Conservation (phyloP, 257 asterid species). For the Solanum pennellii region DNA sequence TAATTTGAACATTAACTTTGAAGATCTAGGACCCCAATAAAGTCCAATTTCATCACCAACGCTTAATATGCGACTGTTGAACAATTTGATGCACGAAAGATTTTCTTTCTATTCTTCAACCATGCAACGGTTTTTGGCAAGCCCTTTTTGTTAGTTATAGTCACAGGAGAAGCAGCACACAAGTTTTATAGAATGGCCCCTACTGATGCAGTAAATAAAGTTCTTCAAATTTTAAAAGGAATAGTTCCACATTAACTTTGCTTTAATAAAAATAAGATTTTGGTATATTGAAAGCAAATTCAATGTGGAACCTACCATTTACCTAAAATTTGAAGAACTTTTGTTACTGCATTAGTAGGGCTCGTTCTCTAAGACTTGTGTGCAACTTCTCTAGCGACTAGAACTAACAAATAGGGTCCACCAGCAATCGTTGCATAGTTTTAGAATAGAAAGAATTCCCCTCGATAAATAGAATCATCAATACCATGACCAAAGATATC, state of each 20-base stretch:
- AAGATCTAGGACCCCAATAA: slow-evolving; percentile 25
- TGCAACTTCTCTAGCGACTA: neutral
- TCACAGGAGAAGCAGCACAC: slow-evolving; percentile 89
- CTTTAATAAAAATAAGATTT: neutral
- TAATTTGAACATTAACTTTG: slow-evolving; percentile 16
- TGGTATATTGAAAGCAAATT: too few species aligned
- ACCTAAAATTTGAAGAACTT: too few species aligned
- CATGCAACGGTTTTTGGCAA: slow-evolving; percentile 93
- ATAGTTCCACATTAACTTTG: neutral
- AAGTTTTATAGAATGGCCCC: slow-evolving; percentile 65
- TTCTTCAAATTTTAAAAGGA: slow-evolving; percentile 86
- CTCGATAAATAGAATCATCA: slow-evolving; percentile 2
- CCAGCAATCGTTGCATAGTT: neutral
- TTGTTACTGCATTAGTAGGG: too few species aligned
- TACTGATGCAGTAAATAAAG: slow-evolving; percentile 47
- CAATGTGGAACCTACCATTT: too few species aligned
- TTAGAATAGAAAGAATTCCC: neutral
- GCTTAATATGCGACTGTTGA: slow-evolving; percentile 11
- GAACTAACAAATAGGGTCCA: neutral
- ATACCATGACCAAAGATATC: too few species aligned
- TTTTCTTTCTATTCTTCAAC: slow-evolving; percentile 77
- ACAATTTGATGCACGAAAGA: slow-evolving; percentile 21
- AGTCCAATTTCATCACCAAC: slow-evolving; percentile 33
- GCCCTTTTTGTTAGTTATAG: slow-evolving; percentile 79
- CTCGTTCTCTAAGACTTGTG: too few species aligned